These are phyloP conservation scores for Xanthoconium purpureum DNA, from an alignment of 768 basidiomycete species.

Conservation along the genomic window DNA sequence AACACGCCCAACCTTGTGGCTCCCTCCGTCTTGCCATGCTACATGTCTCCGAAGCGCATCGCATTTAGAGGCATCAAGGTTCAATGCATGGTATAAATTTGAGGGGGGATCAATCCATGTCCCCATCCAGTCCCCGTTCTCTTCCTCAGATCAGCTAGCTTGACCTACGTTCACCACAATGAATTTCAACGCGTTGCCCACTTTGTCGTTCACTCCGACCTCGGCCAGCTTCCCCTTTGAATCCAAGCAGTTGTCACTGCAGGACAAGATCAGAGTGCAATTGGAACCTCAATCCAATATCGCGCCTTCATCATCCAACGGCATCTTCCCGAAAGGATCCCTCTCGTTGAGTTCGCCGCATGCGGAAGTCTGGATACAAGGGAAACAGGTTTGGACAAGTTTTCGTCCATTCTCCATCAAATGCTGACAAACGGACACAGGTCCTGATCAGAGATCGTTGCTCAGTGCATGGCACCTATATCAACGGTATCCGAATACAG, in stretches of 20 bases:
- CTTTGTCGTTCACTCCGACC: slow-evolving; percentile 34
- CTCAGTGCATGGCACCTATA: slow-evolving; percentile 45
- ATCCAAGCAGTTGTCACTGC: slow-evolving; percentile 36
- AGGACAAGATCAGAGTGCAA: slow-evolving; percentile 27
- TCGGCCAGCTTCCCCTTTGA: slow-evolving; percentile 38
- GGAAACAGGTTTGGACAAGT: slow-evolving; percentile 36
- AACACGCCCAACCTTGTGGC: slow-evolving; percentile 9
- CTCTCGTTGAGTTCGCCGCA: slow-evolving; percentile 43
- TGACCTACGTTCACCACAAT: slow-evolving; percentile 5
- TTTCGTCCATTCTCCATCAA: not conserved
- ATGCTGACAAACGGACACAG: slow-evolving; percentile 27
- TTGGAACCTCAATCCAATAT: slow-evolving; percentile 34
- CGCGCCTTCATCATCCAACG: slow-evolving; percentile 33
- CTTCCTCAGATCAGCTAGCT: not conserved
- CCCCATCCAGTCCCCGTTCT: not conserved
- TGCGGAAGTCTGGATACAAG: slow-evolving; percentile 46
- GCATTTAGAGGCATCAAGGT: not conserved
- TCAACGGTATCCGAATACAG: slow-evolving; percentile 43
- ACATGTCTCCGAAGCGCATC: slow-evolving; percentile 1
- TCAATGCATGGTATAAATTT: slow-evolving; percentile 23
- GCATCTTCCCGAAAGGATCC: slow-evolving; percentile 40
- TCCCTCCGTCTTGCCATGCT: slow-evolving; percentile 12
- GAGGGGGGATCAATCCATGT: not conserved
- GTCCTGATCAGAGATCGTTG: slow-evolving; percentile 46
- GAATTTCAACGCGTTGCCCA: slow-evolving; percentile 29